Base-by-base conservation (phyloP, 768 basidiomycete genomes). In the Boletales sp. region DNA sequence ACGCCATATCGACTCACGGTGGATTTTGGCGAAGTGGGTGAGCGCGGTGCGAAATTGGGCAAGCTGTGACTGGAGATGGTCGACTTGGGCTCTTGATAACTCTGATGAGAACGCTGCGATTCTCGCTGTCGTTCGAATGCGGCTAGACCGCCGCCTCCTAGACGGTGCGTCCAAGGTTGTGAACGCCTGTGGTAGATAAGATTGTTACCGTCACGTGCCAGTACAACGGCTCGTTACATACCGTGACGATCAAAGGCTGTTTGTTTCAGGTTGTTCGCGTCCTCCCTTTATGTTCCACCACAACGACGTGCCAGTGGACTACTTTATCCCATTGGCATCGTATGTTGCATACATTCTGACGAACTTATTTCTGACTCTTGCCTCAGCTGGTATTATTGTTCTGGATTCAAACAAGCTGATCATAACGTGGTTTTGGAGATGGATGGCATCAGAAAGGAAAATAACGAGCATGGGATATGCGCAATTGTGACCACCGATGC, bases 121-220 rank as follows among this genome's bases (percentile, higher is more conserved):
- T 87, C 82, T 50, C 87, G 83, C 61, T 94, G 89, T n/a, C 90
- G 77, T 49, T 93, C 88, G 50, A 98, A 87, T 10, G 90, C 94
- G 3, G 91, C 90, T 15, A 95, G 74, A 1, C 94, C 94, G 42
- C 84, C 90, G 19, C 93, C 91, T 50, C 90, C 82, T 2, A 79
- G 74, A 54, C 89, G 74, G 66, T 86, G 81, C 87, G 4, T 21
- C 21, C 21, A 21, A 21, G 21, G 2, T 21, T 21, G 21, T 21
- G 4, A 4, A 4, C 21, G 21, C 21, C 4, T 21, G 21, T 21
- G 21, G 66, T 99, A 21, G 21, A 21, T 21, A 21, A 21, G 21
- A 21, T 21, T 21, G 4, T 4, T 21, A 21, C 21, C 21, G 21
- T 21, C 21, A 21, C 21, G 21, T 21, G 21, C 21, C 21, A 21